A percentile compares a stretch with the other conserved stretches of the same genome.
These are phyloP conservation scores for Xylaria castorea DNA, from an alignment of 495 filamentous ascomycete genomes.

Conservation along the genomic window DNA sequence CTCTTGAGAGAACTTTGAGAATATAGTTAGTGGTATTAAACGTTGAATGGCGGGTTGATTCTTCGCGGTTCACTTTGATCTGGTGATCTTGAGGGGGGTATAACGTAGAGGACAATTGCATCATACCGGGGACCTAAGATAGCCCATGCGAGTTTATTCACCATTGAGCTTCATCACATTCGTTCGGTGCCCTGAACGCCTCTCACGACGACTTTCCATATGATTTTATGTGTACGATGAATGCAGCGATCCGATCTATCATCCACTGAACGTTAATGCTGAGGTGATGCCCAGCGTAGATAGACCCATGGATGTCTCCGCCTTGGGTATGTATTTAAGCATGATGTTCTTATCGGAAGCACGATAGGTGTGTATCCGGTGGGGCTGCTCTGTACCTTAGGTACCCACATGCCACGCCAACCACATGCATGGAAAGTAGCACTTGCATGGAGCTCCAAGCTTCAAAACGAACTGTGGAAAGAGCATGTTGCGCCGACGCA, in stretches of 20 bases:
- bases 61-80: slow-evolving; percentile 4
- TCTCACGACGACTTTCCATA: not conserved
- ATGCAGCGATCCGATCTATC: slow-evolving; percentile 3
- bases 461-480: not conserved
- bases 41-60: not conserved
- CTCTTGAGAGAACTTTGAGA: not conserved
- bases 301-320: not conserved
- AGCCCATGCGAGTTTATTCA: not conserved
- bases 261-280: too few relatives aligned
- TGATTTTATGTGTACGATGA: not conserved
- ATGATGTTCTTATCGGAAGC: not conserved
- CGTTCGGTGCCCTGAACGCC: not conserved
- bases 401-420: not conserved
- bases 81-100: not conserved
- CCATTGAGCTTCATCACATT: not conserved
- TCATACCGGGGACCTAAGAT: not conserved
- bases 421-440: not conserved
- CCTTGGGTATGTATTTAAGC: slow-evolving; percentile 9
- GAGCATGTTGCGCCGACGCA: slow-evolving; percentile 14
- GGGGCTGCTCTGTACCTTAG: not conserved
- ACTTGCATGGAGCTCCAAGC: slow-evolving; percentile 14
- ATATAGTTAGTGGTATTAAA: not conserved
- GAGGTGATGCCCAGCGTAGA: not conserved
- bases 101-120: not conserved
- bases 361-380: slow-evolving; percentile 1